Evolutionary conservation across 345 rosid species (phyloP), one percentile per base, ranked within the genome.

Genomic region (Moricandia arvensis): DNA sequence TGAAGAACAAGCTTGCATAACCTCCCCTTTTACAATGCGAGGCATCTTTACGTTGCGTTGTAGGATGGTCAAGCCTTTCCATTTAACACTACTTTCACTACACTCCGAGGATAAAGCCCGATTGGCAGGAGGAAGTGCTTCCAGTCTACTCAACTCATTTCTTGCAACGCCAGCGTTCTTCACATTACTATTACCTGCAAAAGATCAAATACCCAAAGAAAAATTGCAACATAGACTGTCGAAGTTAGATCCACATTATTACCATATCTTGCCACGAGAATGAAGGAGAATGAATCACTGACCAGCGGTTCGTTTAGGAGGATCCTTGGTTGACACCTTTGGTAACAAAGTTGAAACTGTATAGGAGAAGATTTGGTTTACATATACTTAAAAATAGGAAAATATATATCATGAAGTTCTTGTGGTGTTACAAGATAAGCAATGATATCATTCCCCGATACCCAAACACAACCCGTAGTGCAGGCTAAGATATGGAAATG

Each of bases 71-170:
- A 83, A 79, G 70, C 73, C 76, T 64, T 82, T 83, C 84, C 80
- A 79, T 77, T 79, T 84, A 49, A 80, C 66, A 77, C 69, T 68
- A 45, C 68, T 80, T 35, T 74, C 85, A 68, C 69, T 82, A 58
- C 34, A 59, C 53, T 77, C 83, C 78, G 75, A 75, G 70, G 86
- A 85, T 82, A 86, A 87, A 63, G 93, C 82, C 34, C 83, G 84
- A 80, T 92, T 92, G 31, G 98, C 98, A 63, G 99, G 93, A 81
- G 83, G 84, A 76, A 87, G 68, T 61, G 76, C 89, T 71, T 77
- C 74, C 45, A 88, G 53, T 74, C 73, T 85, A 79, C 77, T 75
- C 60, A 62, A 62, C 33, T 68, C 78, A 62, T 12, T 63, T 33
- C 21, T 49, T 68, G 66, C 34, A 62, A 24, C 35, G 16, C 74